phyloP scores from a whole-genome alignment of 2,329 filamentous ascomycete species.

The Reticulascus tulasneorum region DNA sequence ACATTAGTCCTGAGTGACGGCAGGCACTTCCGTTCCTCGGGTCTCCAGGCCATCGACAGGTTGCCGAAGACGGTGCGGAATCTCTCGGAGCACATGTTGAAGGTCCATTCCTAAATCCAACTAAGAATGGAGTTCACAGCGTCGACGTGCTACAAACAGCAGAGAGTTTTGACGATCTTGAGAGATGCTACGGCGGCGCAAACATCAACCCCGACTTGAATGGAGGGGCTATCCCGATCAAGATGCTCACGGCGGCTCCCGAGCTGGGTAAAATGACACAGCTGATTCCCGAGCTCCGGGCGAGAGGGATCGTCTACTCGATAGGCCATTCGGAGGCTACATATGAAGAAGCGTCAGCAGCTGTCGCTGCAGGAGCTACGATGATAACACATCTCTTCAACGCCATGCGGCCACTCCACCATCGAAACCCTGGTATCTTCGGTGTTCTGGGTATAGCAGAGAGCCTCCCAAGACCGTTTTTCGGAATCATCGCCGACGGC shows the following conservation, averaged over 20 bases:
- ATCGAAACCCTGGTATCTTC: constrained; percentile 88
- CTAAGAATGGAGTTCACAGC: constrained; percentile 85
- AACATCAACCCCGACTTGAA: constrained; percentile 51
- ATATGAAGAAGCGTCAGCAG: constrained; percentile 73
- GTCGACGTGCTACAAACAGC: constrained; percentile 64
- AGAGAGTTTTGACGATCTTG: constrained; percentile 60
- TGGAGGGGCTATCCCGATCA: constrained; percentile 47
- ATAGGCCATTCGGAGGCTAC: constrained; percentile 86
- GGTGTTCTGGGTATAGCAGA: constrained; percentile 72
- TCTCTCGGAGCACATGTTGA: constrained; percentile 88
- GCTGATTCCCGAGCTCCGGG: constrained; percentile 63
- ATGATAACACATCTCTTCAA: constrained; percentile 97
- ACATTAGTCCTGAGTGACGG: constrained; percentile 3
- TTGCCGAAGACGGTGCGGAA: constrained; percentile 69
- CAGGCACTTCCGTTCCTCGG: constrained; percentile 71
- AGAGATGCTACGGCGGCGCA: constrained; percentile 65
- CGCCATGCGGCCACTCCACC: constrained; percentile 85
- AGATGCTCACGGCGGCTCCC: constrained; percentile 82
- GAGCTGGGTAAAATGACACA: constrained; percentile 69
- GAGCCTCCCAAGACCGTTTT: constrained; percentile 62
- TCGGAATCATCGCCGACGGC: constrained; percentile 86
- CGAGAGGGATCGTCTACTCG: constrained; percentile 67
- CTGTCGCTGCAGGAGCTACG: constrained; percentile 69
- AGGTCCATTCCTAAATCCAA: constrained; percentile 79
- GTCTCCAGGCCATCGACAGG: constrained; percentile 59